Base-by-base conservation (phyloP, 805 yeast genomes). In the Saccharomyces cerevisiae region DNA sequence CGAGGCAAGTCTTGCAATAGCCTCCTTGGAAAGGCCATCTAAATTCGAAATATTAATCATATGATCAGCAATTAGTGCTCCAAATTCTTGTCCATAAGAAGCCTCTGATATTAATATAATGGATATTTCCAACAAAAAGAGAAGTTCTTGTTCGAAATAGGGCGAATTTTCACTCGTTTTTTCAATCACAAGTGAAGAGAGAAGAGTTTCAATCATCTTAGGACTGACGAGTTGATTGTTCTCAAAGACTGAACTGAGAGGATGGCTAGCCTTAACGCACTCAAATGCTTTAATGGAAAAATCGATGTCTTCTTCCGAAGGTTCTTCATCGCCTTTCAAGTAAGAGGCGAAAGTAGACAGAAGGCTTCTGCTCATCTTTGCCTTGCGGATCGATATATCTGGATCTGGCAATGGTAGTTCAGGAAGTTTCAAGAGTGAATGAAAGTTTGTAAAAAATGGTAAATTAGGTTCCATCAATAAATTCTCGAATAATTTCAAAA, bases 321-420 rank as follows among this genome's bases (percentile, higher is more conserved):
- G 99, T 68, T 91, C 97, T 51, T 87, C 94, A 62, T 89, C 96
- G 13, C 97, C 92, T 56, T 91, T 87, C 69, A 94, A 78, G 62
- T 89, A 91, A 0, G 96, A 88, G 1, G 97, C 89, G 61, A 92
- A 84, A 0, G 97, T 87, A 0, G 96, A 87, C 52, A 92, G 80
- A 17, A 92, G 66, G 1, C 97, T 95, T 62, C 83, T 86, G 32
- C 81, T 78, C 0, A 85, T 83, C 50, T 82, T 82, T 1, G 79
- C 72, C 62, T 83, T 77, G 46, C 80, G 81, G 47, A 88, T 78
- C 10, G 82, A 77, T 58, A 80, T 81, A 41, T 80, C 82, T 0
- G 96, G 88, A 53, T 77, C 77, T 2, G 87, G 85, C 55, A 73
- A 76, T 1, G 84, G 78, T 46, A 89, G 70, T 5, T 75, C 70